Evolutionary conservation across 2,329 filamentous ascomycete genomes (phyloP).

Genomic region (Colletotrichum magnum): DNA sequence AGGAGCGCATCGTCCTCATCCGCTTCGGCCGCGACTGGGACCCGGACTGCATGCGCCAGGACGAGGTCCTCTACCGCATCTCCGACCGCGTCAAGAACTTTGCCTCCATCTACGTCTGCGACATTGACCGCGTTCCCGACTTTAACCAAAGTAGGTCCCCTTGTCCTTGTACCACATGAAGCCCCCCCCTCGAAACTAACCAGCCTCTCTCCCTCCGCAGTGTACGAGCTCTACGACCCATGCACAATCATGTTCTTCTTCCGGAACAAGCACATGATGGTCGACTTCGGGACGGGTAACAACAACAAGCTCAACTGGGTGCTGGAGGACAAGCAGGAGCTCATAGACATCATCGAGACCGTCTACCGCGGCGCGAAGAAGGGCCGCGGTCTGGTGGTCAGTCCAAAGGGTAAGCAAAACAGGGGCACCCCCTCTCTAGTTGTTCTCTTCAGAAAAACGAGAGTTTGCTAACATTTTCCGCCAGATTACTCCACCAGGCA

Average conservation of each 20-base stretch:
- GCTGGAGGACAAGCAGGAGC: slow-evolving; percentile 96
- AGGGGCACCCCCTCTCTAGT: background rate
- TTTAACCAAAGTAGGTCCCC: slow-evolving; percentile 80
- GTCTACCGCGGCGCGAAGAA: slow-evolving; percentile 99
- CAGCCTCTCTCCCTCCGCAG: background rate
- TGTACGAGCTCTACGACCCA: slow-evolving; percentile 81
- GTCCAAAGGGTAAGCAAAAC: slow-evolving; percentile 77
- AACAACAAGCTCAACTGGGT: slow-evolving; percentile 93
- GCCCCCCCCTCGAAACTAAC: background rate
- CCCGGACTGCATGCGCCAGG: slow-evolving; percentile 80
- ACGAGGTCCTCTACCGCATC: slow-evolving; percentile 95
- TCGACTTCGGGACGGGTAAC: slow-evolving; percentile 97
- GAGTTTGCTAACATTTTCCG: background rate
- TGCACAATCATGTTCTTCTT: slow-evolving; percentile 98
- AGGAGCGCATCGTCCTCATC: slow-evolving; percentile 90
- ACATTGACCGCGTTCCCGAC: slow-evolving; percentile 90
- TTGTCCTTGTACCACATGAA: background rate
- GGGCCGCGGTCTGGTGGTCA: slow-evolving; percentile 94
- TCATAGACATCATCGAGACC: slow-evolving; percentile 98
- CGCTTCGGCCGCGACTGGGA: slow-evolving; percentile 92
- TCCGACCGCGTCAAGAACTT: slow-evolving; percentile 96
- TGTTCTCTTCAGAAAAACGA: background rate
- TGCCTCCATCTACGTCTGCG: slow-evolving; percentile 92
- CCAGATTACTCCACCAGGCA: slow-evolving; percentile 53
- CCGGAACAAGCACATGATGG: slow-evolving; percentile 99